Evolutionary conservation across 768 basidiomycete genomes (phyloP).

Genomic region (Daedaleopsis sinensis): DNA sequence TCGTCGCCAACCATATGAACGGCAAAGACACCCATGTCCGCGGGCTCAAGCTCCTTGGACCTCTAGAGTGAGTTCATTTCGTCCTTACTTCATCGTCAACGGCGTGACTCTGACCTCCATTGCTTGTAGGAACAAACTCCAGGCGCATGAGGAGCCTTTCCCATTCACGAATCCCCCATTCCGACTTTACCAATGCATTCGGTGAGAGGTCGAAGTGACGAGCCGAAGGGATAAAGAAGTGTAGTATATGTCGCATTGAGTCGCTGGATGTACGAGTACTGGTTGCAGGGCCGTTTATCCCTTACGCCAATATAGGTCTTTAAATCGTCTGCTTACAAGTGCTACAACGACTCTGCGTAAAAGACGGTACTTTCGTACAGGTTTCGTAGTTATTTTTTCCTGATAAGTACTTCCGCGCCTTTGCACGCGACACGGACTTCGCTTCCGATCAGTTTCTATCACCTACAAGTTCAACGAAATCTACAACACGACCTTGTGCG

Average conservation of each 20-base stretch:
- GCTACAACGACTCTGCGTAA: too few species aligned
- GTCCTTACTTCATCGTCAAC: not conserved
- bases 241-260: too few species aligned
- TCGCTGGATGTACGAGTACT: too few species aligned
- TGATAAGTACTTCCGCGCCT: not conserved
- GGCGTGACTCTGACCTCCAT: not conserved
- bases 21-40: conserved; percentile 99
- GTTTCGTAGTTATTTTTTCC: too few species aligned
- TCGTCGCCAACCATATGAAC: conserved; percentile 95
- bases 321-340: too few species aligned
- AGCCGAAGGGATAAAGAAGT: too few species aligned
- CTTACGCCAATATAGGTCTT: too few species aligned
- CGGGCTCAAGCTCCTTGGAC: conserved; percentile 85
- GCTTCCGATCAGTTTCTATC: too few species aligned
- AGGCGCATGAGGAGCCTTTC: conserved; percentile 68
- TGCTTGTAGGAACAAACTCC: conserved; percentile 7
- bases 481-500: too few species aligned
- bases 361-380: too few species aligned
- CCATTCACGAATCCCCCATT: conserved; percentile 65
- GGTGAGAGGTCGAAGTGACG: conserved; percentile 38
- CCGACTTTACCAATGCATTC: conserved; percentile 79
- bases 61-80: conserved; percentile 65
- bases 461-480: too few species aligned
- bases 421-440: not conserved
- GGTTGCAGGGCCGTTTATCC: too few species aligned